Conservation (phyloP, 1,139 yeast species). For the Tardiomyces blankii region DNA sequence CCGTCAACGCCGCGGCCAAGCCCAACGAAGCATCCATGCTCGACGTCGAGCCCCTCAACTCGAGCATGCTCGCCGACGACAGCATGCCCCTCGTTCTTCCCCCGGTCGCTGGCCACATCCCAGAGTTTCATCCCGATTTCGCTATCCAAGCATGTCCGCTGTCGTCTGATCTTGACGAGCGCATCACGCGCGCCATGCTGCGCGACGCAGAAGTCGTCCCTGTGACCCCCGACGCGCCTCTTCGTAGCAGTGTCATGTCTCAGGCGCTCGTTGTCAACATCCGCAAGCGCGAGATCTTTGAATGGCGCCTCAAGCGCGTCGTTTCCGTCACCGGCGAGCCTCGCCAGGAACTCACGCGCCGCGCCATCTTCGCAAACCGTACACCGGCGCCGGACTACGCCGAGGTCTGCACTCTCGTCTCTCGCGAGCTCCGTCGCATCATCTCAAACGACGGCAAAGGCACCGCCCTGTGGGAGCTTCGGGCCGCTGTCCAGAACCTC, state of each 20-base stretch:
- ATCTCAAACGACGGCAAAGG: neutral
- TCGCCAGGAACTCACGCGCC: neutral
- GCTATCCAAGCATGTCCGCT: constrained; percentile 17
- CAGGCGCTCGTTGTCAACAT: constrained; percentile 9
- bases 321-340: neutral
- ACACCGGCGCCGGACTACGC: neutral
- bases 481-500: neutral
- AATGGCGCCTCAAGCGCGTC: constrained; percentile 5
- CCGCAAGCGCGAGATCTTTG: constrained; percentile 8
- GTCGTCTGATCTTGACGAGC: constrained; percentile 15
- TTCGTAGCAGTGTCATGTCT: constrained; percentile 2
- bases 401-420: neutral
- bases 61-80: neutral
- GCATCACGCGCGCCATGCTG: constrained; percentile 15
- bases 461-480: neutral
- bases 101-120: constrained; percentile 19
- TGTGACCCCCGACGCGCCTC: constrained; percentile 1
- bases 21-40: neutral
- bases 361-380: neutral
- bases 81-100: constrained; percentile 14
- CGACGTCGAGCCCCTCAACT: neutral
- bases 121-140: constrained; percentile 21
- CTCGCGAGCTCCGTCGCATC: neutral
- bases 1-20: neutral
- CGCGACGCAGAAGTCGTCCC: constrained; percentile 11